phyloP scores from a whole-genome alignment of 345 rosid species.

The Salix exigua region DNA sequence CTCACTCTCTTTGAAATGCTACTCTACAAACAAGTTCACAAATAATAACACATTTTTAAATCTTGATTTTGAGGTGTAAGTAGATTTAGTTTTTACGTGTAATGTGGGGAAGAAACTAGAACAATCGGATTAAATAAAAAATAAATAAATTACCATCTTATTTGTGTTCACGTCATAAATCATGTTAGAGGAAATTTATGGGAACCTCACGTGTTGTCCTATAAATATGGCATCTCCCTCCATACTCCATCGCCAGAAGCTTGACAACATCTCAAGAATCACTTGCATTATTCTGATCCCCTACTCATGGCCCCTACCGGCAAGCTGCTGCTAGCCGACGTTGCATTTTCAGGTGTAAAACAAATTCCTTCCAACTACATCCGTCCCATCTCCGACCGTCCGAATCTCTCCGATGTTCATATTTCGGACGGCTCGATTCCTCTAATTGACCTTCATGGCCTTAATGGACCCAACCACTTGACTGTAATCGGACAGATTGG shows the following conservation, averaged over 20 bases:
- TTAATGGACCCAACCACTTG: slow-evolving; percentile 40
- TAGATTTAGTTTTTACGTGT: too few species aligned
- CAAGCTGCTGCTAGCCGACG: slow-evolving; percentile 45
- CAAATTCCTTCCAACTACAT: slow-evolving; percentile 52
- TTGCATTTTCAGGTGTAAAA: slow-evolving; percentile 32
- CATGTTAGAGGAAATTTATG: too few species aligned
- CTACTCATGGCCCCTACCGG: slow-evolving; percentile 11
- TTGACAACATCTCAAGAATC: background rate
- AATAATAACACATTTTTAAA: too few species aligned
- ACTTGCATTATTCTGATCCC: background rate
- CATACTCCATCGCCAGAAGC: background rate
- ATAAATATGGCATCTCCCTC: background rate
- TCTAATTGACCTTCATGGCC: slow-evolving; percentile 53
- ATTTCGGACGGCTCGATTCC: slow-evolving; percentile 44
- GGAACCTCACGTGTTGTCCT: background rate
- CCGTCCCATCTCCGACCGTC: slow-evolving; percentile 63
- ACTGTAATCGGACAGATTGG: slow-evolving; percentile 40
- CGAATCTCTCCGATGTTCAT: slow-evolving; percentile 42
- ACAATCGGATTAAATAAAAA: too few species aligned
- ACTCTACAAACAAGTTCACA: too few species aligned
- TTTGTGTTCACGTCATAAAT: too few species aligned
- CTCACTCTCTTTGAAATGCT: too few species aligned
- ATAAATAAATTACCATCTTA: too few species aligned
- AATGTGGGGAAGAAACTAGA: too few species aligned
- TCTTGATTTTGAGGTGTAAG: too few species aligned